Conservation (phyloP, 2,329 filamentous ascomycete genomes). For the Dactylonectria macrodidyma region DNA sequence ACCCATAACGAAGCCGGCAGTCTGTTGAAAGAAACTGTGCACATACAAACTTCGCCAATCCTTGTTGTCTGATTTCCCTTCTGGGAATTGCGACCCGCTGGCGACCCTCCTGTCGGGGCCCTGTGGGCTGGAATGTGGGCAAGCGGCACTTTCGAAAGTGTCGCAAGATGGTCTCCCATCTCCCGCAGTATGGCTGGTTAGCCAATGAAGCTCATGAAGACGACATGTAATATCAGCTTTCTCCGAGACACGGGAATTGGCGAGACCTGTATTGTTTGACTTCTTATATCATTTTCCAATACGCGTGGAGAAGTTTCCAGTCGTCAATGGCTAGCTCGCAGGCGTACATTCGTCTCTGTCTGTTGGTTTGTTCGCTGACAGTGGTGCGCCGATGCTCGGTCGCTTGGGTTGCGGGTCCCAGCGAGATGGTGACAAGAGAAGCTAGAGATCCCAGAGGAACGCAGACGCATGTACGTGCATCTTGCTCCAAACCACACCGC, state of each 20-base stretch:
- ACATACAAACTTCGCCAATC: constrained; percentile 12
- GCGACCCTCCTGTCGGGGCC: constrained; percentile 32
- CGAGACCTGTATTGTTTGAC: constrained; percentile 19
- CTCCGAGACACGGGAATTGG: constrained; percentile 30
- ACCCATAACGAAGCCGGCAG: constrained; percentile 38
- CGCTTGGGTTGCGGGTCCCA: constrained; percentile 24
- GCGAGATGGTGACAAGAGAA: constrained; percentile 24
- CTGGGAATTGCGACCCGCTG: constrained; percentile 25
- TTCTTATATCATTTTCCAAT: constrained; percentile 33
- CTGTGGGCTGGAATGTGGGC: constrained; percentile 28
- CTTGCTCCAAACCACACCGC: background rate
- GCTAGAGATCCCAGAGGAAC: constrained; percentile 23
- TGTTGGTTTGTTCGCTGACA: constrained; percentile 17
- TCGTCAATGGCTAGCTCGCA: constrained; percentile 32
- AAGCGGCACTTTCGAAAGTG: constrained; percentile 36
- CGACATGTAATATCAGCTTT: constrained; percentile 29
- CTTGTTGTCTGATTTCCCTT: constrained; percentile 33
- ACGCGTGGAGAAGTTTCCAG: constrained; percentile 34
- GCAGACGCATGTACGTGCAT: constrained; percentile 37
- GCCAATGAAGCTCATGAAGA: constrained; percentile 39
- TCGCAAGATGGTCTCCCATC: constrained; percentile 43
- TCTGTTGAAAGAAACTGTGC: constrained; percentile 23
- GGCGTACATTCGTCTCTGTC: background rate
- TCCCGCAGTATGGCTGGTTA: constrained; percentile 35
- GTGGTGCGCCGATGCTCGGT: constrained; percentile 43